Base-by-base conservation (phyloP, 2,329 filamentous ascomycete species). In the Curvularia hawaiiensis region DNA sequence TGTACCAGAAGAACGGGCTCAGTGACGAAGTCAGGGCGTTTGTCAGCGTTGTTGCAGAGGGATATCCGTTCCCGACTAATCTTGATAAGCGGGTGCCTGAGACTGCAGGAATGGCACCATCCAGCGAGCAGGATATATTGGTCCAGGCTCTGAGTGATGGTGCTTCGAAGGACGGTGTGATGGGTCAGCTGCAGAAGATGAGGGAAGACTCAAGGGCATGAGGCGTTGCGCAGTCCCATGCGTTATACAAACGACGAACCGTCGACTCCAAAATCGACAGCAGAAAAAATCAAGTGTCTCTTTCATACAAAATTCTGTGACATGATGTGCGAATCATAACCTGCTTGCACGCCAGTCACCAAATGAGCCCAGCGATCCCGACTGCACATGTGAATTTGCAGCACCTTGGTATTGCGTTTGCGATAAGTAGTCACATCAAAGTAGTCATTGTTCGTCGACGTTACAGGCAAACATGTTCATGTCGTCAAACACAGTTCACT, bases 21-120 rank as follows among this genome's bases (percentile, higher is more conserved):
- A 81, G 74, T 54, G 71, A 73, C 0, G 75, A 78, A 58, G 72
- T 85, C 3, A 74, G 76, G 58, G 78, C 81, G 2, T 78, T 85
- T 33, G 70, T 88, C 0, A 69, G 75, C 4, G 82, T 83, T 12
- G 73, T 88, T 5, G 83, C 77, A 0, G 82, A 87, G 33, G 85
- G 84, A 0, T 88, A 88, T 69, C 82, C 85, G 1, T 88, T 88
- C 59, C 85, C 85, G 0, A 87, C 85, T 6, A 87, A 88, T 69
- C 61, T 88, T 48, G 85, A 88, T 65, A 78, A 74, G 2, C 79
- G 85, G 47, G 80, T 84, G 1, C 85, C 85, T 0, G 80, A 79
- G 30, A 80, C 80, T 0, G 81, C 80, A 43, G 84, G 82, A 0
- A 86, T 88, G 85, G 84, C 85, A 10, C 85, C 85, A 3, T 80